A percentile compares a stretch with the other conserved stretches of the same genome.
Conservation (phyloP, 2,329 filamentous ascomycete genomes). For the Setomelanomma holmii region DNA sequence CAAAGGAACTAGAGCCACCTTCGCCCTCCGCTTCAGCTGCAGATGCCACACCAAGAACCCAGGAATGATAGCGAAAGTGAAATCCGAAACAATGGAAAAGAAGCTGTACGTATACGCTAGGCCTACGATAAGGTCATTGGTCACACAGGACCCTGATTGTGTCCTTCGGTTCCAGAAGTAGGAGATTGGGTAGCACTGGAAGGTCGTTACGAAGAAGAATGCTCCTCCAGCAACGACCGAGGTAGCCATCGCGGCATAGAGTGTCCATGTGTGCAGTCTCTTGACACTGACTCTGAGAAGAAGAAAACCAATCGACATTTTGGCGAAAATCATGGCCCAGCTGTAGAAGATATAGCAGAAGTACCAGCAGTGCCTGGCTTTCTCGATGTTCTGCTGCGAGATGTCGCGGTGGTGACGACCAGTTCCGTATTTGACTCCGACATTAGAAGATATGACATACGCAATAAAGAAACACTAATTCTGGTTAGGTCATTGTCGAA, state of each 20-base stretch:
- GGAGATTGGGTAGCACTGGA: conserved; percentile 59
- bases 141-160: conserved; percentile 51
- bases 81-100: conserved; percentile 57
- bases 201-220: conserved; percentile 57
- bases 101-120: conserved; percentile 57
- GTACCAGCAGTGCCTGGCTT: conserved; percentile 40
- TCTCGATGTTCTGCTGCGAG: conserved; percentile 21
- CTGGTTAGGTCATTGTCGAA: conserved; percentile 5
- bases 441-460: conserved; percentile 33
- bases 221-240: conserved; percentile 45
- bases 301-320: conserved; percentile 44
- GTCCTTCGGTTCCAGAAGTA: conserved; percentile 57
- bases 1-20: conserved; percentile 56
- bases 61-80: conserved; percentile 59
- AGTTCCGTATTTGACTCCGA: conserved; percentile 40
- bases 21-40: conserved; percentile 58
- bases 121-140: conserved; percentile 48
- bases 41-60: conserved; percentile 60
- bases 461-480: conserved; percentile 30
- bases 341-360: conserved; percentile 45
- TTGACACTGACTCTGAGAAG: conserved; percentile 40
- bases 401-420: conserved; percentile 39
- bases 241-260: conserved; percentile 48
- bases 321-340: conserved; percentile 40
- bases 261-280: conserved; percentile 43